Evolutionary conservation across 2,329 filamentous ascomycete species (phyloP).

Genomic region (Fusarium sp.): DNA sequence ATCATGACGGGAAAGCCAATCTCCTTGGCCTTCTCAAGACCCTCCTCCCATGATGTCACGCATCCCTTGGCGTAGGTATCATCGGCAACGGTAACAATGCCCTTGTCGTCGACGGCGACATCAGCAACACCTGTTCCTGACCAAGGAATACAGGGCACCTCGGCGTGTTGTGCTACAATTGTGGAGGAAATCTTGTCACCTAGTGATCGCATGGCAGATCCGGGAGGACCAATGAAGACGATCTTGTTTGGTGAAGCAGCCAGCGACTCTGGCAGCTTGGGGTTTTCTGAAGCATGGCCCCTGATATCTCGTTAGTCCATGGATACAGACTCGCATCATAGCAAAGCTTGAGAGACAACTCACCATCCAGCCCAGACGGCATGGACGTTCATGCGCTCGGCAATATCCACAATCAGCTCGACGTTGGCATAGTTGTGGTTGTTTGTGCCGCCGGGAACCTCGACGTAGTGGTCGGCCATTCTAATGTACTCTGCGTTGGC

Average conservation of each 20-base stretch:
- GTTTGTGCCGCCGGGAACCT: slow-evolving; percentile 98
- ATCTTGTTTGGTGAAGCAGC: slow-evolving; percentile 98
- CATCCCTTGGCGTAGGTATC: slow-evolving; percentile 91
- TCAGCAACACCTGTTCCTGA: slow-evolving; percentile 91
- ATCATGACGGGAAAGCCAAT: slow-evolving; percentile 99
- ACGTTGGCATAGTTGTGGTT: slow-evolving; percentile 99
- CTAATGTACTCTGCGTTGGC: slow-evolving; percentile 99
- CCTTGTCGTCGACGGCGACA: slow-evolving; percentile 82
- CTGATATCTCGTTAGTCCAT: slow-evolving; percentile 58
- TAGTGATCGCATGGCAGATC: slow-evolving; percentile 97
- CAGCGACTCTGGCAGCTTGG: slow-evolving; percentile 94
- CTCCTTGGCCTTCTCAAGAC: slow-evolving; percentile 84
- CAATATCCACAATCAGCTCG: slow-evolving; percentile 98
- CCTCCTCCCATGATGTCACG: slow-evolving; percentile 89
- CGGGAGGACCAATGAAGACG: slow-evolving; percentile 97
- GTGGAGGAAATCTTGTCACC: slow-evolving; percentile 99
- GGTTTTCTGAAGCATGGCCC: slow-evolving; percentile 99
- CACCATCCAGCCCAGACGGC: slow-evolving; percentile 99
- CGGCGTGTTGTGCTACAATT: slow-evolving; percentile 96
- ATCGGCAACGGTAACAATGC: slow-evolving; percentile 92
- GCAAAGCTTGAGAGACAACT: slow-evolving; percentile 52
- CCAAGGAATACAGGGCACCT: slow-evolving; percentile 99
- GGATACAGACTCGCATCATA: slow-evolving; percentile 8
- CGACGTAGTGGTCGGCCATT: slow-evolving; percentile 99
- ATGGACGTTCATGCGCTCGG: slow-evolving; percentile 98